Evolutionary conservation across 2,329 filamentous ascomycete genomes (phyloP), one percentile per base, ranked within the genome.

Genomic region (Ophiostoma novo-ulmi): DNA sequence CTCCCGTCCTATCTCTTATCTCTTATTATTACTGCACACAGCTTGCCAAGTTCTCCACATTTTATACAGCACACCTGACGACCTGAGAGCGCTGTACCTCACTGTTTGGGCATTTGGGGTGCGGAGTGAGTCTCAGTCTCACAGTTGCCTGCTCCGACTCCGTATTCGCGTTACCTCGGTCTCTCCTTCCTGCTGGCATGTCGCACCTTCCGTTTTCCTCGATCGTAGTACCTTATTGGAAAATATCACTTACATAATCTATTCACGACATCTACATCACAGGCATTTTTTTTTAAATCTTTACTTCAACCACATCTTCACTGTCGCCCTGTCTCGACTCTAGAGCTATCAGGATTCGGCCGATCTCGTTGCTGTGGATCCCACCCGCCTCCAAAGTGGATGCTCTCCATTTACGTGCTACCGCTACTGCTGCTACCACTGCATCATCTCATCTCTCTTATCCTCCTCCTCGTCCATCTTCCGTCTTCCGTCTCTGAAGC

Each of bases 351-450:
- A 41, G 55, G 35, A 66, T 13, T 68, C 70, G 41, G 44, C 44
- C 63, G 61, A 38, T 13, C 69, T 67, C 44, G 70, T 69, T 69
- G 70, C 67, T 71, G 70, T 69, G 70, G 70, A 71, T 71, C 67
- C 70, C 66, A 26, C 61, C 68, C 36, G 3, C 67, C 48, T 36
- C 58, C 35, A n/a, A 58, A 58, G 52, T 58, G 52, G 52, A 58
- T 58, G 52, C 52, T 58, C 52, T 26, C 52, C 52, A 58, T 26
- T 63, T 63, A 31, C 26, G 22, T 26, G 3, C 52, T 39, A 36
- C 35, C 41, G 20, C 63, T 65, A 7, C 63, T 36, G 61, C 35
- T 64, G 61, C 26, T 31, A 31, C 61, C 20, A 17, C 36, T 39
- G 31, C 64, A 36, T 70, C 67, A 71, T 48, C 58, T 61, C 67